Evolutionary conservation across 2,329 filamentous ascomycete genomes (phyloP).

Genomic region (Drechslera avenae): DNA sequence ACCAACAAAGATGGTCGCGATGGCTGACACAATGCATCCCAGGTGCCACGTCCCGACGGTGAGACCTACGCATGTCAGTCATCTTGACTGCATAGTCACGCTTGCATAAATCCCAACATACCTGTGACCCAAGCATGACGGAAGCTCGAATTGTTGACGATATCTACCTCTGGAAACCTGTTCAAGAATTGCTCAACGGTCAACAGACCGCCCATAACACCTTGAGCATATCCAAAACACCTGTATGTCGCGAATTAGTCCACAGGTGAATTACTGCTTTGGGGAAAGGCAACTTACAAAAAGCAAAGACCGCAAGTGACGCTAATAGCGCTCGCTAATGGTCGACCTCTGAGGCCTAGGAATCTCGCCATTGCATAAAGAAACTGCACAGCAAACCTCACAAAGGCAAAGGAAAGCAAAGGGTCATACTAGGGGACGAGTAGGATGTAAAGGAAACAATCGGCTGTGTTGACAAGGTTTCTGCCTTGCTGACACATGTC

Average conservation of each 20-base stretch:
- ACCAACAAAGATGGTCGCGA: slow-evolving; percentile 56
- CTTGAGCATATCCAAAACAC: slow-evolving; percentile 66
- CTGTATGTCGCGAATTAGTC: slow-evolving; percentile 29
- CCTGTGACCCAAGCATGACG: slow-evolving; percentile 35
- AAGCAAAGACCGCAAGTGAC: slow-evolving; percentile 36
- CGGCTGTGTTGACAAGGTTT: no score
- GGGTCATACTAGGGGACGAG: background rate
- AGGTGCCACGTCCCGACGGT: slow-evolving; percentile 47
- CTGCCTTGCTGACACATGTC: no score
- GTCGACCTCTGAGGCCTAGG: slow-evolving; percentile 28
- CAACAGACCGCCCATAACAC: slow-evolving; percentile 71
- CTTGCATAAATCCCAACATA: slow-evolving; percentile 6
- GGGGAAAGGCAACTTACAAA: slow-evolving; percentile 20
- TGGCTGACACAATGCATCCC: slow-evolving; percentile 64
- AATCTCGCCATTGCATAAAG: slow-evolving; percentile 27
- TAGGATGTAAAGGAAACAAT: background rate
- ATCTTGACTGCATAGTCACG: background rate
- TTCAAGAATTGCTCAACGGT: slow-evolving; percentile 67
- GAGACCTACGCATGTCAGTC: slow-evolving; percentile 26
- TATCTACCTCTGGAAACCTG: slow-evolving; percentile 35
- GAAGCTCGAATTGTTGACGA: slow-evolving; percentile 24
- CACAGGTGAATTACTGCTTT: background rate
- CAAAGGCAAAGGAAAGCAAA: background rate
- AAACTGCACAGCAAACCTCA: background rate
- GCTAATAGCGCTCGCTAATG: slow-evolving; percentile 30